A percentile compares a stretch with the other conserved stretches of the same genome.
These are phyloP conservation scores for Akanthomyces dipterigenus DNA, from an alignment of 2,329 filamentous ascomycete species.

Conservation along the genomic window DNA sequence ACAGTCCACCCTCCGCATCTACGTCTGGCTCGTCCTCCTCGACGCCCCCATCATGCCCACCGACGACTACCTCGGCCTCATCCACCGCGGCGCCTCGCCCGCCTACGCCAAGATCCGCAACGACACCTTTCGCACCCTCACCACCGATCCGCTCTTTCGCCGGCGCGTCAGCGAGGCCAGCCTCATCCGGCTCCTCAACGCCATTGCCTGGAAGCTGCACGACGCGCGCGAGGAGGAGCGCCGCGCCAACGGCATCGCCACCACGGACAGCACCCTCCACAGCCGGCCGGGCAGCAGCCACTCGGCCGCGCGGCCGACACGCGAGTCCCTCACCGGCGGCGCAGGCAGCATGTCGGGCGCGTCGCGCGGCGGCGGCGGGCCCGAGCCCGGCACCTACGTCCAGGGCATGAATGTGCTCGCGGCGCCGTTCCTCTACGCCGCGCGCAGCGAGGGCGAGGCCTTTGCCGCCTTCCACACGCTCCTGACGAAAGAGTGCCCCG, in stretches of 20 bases:
- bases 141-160: slow-evolving; percentile 94
- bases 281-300: slow-evolving; percentile 7
- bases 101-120: slow-evolving; percentile 97
- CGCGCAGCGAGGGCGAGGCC: slow-evolving; percentile 88
- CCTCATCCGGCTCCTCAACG: slow-evolving; percentile 88
- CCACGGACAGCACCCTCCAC: too few species aligned
- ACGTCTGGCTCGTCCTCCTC: slow-evolving; percentile 91
- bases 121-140: slow-evolving; percentile 93
- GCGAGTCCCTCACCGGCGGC: not conserved
- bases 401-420: slow-evolving; percentile 99
- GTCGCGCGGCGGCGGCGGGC: slow-evolving; percentile 31
- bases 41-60: slow-evolving; percentile 80
- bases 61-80: slow-evolving; percentile 79
- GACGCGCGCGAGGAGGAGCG: slow-evolving; percentile 58
- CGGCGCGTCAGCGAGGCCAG: slow-evolving; percentile 92
- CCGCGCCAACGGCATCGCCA: slow-evolving; percentile 13
- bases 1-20: slow-evolving; percentile 86
- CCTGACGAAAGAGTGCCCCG: slow-evolving; percentile 81
- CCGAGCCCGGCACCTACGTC: slow-evolving; percentile 79
- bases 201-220: slow-evolving; percentile 87
- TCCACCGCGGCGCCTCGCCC: slow-evolving; percentile 88
- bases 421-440: slow-evolving; percentile 90
- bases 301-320: not conserved
- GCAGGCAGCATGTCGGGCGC: slow-evolving; percentile 2
- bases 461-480: slow-evolving; percentile 87